Base-by-base conservation (phyloP, 331 rosid species). In the Spiraea crenata region DNA sequence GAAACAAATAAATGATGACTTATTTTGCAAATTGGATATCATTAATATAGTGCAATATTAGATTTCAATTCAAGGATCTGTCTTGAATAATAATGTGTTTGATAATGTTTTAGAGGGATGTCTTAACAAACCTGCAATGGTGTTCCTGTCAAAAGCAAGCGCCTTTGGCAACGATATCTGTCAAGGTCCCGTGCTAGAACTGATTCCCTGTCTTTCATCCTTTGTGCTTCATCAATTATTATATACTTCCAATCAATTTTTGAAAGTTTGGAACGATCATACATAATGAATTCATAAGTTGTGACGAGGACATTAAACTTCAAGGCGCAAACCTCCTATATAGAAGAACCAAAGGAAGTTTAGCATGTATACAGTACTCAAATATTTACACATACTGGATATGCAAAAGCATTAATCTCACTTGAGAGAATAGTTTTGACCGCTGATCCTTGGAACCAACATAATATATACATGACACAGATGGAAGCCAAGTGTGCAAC, bases 161-260 rank as follows among this genome's bases (percentile, higher is more conserved):
- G 98, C 77, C 99, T 84, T 79, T 86, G 99, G 83, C 99, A 95
- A 72, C 96, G 96, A 68, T 91, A 95, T 74, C 98, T 88, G 78
- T 95, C 99, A 81, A 95, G 99, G 76, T 95, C 99, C 39, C 99
- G 99, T 3, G 99, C 98, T 49, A 95, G 81, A 77, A 95, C 99
- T 0, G 99, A 95, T 74, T 95, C 98, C 73, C 99, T 88, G 73
- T 95, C 99, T 77, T 95, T 95, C 99, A 95, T 95, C 84, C 99
- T 81, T 57, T 95, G 99, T 68, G 99, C 99, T 82, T 95, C 99
- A 77, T 95, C 99, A 84, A 95, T 95, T 82, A 95, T 70, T 63
- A 95, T 91, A 79, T 95, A 95, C 80, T 92, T 95, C 99, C 99
- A 95, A 78, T 91, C 98, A 76, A 95, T 45, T 84, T 91, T 95